Conservation (phyloP, 2,329 filamentous ascomycete genomes). For the Fusarium staphyleae region DNA sequence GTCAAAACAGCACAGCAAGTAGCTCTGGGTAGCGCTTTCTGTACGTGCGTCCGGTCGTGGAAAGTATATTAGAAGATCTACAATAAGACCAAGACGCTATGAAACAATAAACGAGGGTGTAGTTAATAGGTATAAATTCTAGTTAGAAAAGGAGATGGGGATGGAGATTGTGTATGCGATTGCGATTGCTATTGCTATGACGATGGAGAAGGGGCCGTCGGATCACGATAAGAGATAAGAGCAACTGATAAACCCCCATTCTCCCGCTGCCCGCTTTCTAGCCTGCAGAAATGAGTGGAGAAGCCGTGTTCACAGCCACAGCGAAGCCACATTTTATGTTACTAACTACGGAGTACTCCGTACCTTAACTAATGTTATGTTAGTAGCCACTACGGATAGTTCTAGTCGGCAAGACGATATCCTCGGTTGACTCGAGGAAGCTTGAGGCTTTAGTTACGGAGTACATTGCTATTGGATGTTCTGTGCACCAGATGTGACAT, state of each 20-base stretch:
- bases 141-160: slow-evolving; percentile 8
- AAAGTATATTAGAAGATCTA: background rate
- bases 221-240: slow-evolving; percentile 20
- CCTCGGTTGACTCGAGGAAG: too few species aligned
- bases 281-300: slow-evolving; percentile 27
- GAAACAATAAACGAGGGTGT: slow-evolving; percentile 18
- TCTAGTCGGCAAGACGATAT: too few species aligned
- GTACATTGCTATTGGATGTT: too few species aligned
- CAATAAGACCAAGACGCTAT: background rate
- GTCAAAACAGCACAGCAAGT: slow-evolving; percentile 23
- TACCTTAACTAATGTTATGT: too few species aligned
- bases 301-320: slow-evolving; percentile 7
- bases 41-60: background rate
- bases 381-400: too few species aligned
- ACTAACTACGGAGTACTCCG: too few species aligned
- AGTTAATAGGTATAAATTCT: background rate
- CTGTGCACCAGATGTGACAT: too few species aligned
- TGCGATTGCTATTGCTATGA: slow-evolving; percentile 10
- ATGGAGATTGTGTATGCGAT: slow-evolving; percentile 11
- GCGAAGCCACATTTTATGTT: slow-evolving; percentile 10
- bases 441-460: too few species aligned
- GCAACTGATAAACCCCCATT: slow-evolving; percentile 20
- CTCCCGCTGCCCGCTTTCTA: too few species aligned
- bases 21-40: slow-evolving; percentile 14
- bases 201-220: slow-evolving; percentile 10